Conservation (phyloP, 129 eudicot species). For the Daucus carota region DNA sequence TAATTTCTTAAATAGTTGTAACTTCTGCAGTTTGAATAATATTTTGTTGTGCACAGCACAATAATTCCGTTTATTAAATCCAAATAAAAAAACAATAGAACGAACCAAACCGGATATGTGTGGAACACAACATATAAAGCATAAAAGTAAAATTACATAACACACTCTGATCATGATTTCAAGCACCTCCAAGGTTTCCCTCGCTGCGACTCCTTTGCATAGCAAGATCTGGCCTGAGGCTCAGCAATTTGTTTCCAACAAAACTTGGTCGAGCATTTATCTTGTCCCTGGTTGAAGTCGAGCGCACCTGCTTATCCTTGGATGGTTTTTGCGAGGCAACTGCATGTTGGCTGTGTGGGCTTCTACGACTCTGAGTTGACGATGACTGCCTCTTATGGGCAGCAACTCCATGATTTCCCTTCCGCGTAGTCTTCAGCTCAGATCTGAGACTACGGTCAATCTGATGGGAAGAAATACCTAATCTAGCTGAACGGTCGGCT, state of each 20-base stretch:
- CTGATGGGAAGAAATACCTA: conserved; percentile 60
- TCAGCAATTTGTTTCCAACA: conserved; percentile 34
- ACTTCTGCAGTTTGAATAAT: not conserved
- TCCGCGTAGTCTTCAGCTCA: conserved; percentile 42
- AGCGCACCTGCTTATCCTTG: conserved; percentile 41
- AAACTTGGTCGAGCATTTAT: conserved; percentile 32
- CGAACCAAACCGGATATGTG: not conserved
- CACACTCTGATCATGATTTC: not conserved
- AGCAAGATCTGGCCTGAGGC: conserved; percentile 44
- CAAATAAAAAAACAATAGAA: not conserved
- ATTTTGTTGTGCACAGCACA: not conserved
- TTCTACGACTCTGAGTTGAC: conserved; percentile 44
- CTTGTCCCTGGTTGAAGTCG: conserved; percentile 55
- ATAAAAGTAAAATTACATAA: not conserved
- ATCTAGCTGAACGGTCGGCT: conserved; percentile 71
- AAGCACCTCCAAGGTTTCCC: conserved; percentile 42
- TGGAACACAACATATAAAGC: not conserved
- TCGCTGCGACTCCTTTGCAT: conserved; percentile 66
- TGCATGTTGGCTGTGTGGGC: conserved; percentile 35
- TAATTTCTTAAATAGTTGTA: not conserved
- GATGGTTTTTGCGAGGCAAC: conserved; percentile 30
- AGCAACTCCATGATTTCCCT: conserved; percentile 21
- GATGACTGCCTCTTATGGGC: conserved; percentile 27
- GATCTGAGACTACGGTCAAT: conserved; percentile 50
- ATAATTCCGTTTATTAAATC: not conserved